These are phyloP conservation scores for Tylopilus balloui DNA, from an alignment of 768 basidiomycete genomes.

Conservation along the genomic window DNA sequence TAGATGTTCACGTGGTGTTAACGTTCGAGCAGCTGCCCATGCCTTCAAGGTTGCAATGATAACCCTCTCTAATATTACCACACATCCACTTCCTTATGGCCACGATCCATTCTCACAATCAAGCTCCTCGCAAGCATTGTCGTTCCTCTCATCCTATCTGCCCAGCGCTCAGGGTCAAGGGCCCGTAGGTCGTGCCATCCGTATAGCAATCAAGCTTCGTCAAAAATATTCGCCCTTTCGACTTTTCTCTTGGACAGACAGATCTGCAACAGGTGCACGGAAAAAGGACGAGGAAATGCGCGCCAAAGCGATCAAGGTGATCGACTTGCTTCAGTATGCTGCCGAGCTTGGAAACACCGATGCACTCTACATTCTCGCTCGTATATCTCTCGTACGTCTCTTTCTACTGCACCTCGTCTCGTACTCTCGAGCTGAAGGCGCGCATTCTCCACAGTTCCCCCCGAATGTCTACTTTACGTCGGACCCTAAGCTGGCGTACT, in stretches of 20 bases:
- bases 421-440: background rate
- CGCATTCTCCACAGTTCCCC: slow-evolving; percentile 49
- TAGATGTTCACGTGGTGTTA: background rate
- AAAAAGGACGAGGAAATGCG: slow-evolving; percentile 63
- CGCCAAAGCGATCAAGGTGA: slow-evolving; percentile 72
- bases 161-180: slow-evolving; percentile 75
- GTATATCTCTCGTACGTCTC: slow-evolving; percentile 59
- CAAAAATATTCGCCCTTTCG: slow-evolving; percentile 52
- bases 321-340: slow-evolving; percentile 78
- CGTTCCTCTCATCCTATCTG: slow-evolving; percentile 59
- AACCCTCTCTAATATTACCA: slow-evolving; percentile 62
- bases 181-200: slow-evolving; percentile 64
- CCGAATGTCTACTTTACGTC: slow-evolving; percentile 62
- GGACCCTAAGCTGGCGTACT: slow-evolving; percentile 59
- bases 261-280: slow-evolving; percentile 40
- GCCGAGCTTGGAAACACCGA: slow-evolving; percentile 73
- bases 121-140: slow-evolving; percentile 40
- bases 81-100: slow-evolving; percentile 51
- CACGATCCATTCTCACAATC: slow-evolving; percentile 42
- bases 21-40: slow-evolving; percentile 46
- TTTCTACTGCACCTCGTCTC: background rate
- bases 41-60: slow-evolving; percentile 74
- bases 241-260: slow-evolving; percentile 39
- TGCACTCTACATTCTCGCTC: slow-evolving; percentile 63
- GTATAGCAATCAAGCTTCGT: slow-evolving; percentile 63